Base-by-base conservation (phyloP, 257 asterid genomes). In the Echium plantagineum region DNA sequence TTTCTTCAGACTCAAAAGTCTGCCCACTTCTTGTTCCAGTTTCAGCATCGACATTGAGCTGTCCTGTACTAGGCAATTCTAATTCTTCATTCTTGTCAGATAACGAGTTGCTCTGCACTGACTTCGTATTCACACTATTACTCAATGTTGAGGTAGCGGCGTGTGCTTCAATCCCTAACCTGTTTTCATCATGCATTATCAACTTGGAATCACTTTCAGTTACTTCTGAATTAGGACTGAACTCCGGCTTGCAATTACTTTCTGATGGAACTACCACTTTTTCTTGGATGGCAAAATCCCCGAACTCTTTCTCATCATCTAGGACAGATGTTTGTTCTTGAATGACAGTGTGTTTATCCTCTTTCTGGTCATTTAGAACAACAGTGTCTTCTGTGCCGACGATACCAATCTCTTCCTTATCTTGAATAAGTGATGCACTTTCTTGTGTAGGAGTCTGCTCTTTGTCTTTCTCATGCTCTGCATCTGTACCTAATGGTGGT, bases 171-270 rank as follows among this genome's bases (percentile, higher is more conserved):
- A 69, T 46, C 15, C 73, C 66, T 21, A 70, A 57, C 55, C 56
- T 62, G 55, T 69, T 71, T 46, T 71, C 76, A 35, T 72, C 81
- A 61, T 61, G 59, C 52, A 71, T 64, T 47, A 72, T 64, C 63
- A 72, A 63, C 66, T 74, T 62, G 19, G 63, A 65, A 63, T 72
- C 77, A 59, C 62, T 67, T 71, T 73, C 76, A 21, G 71, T 63
- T 71, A 61, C 73, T 62, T 61, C 72, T 32, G 8, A 18, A 52
- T 32, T 38, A 16, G 57, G 7, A 46, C 62, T 63, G 28, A 51
- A 15, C 10, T 55, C 59, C 21, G 76, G 53, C 67, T 64, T 71
- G 20, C 31, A 32, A 58, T 59, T 54, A 32, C 68, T 61, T 26
- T 54, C 57, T 26, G 78, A 64, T 64, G 61, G 58, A 68, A 60